Evolutionary conservation across 2,329 filamentous ascomycete genomes (phyloP), one percentile per base, ranked within the genome.

Genomic region (Claviceps fusiformis): DNA sequence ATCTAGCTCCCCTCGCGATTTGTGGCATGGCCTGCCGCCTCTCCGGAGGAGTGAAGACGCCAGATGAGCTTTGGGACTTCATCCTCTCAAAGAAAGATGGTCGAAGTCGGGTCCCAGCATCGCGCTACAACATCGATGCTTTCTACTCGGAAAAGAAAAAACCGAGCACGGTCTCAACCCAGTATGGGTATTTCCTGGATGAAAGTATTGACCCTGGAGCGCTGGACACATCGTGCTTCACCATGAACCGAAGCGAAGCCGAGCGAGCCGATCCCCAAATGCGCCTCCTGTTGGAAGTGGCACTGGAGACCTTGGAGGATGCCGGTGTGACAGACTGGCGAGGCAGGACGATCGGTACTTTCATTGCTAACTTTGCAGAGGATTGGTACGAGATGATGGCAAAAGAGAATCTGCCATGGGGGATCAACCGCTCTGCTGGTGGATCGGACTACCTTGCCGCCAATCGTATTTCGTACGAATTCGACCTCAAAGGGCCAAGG

Each of bases 391-490:
- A 60, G 13, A 27, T 64, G 0, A 53, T 55, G 11, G 48, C 54
- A 19, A 58, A 57, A 27, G 64, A 65, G n/a, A 39, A 58, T 8
- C 60, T 61, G 19, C 47, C 53, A 17, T 52, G 58, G 3, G 59
- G 57, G 11, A 55, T 53, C 7, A 62, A 66, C 35, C 57, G 62
- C 2, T 58, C 62, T 17, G 57, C 54, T 6, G 63, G 59, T n/a
- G 58, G 54, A 5, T 62, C 58, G 5, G 61, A 66, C 48, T 64
- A 63, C 52, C 58, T 62, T 27, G 24, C 69, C 5, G 29, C 67
- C n/a, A 71, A 70, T 46, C 60, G 68, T 0, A 54, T 66, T 0
- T 65, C 63, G 2, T 67, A 70, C 37, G 67, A 69, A 39, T 65
- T 65, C 19, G 62, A 67, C 44, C 55, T 71, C 3, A 63, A 54